These are phyloP conservation scores for Cerrena zonata DNA, from an alignment of 1,284 basidiomycete genomes.

Conservation along the genomic window DNA sequence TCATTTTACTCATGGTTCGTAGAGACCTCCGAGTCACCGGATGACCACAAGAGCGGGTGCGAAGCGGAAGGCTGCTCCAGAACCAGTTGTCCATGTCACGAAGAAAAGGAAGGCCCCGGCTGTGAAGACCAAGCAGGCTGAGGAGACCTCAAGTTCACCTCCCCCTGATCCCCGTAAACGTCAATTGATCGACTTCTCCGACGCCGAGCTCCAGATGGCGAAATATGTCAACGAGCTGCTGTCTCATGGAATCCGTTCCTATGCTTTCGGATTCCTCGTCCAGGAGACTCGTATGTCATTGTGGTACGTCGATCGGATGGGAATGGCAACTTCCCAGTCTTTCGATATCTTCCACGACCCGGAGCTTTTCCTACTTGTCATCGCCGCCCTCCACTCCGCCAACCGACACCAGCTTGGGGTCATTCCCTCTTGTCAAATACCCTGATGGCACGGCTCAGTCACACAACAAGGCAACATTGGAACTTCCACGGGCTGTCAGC, in stretches of 20 bases:
- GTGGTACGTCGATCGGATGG: slow-evolving; percentile 7
- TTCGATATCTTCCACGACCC: slow-evolving; percentile 17
- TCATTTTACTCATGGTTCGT: too few species aligned
- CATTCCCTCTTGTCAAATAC: background rate
- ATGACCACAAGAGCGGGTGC: too few species aligned
- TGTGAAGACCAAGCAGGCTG: too few species aligned
- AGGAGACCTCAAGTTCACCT: too few species aligned
- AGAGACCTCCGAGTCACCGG: background rate
- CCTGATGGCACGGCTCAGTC: background rate
- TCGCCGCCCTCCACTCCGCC: slow-evolving; percentile 9
- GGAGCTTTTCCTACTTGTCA: slow-evolving; percentile 15
- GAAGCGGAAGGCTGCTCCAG: background rate
- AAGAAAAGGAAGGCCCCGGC: background rate
- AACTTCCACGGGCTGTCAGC: background rate
- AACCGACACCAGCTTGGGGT: background rate
- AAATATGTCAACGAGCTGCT: slow-evolving; percentile 2
- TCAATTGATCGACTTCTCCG: too few species aligned
- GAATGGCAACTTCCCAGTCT: slow-evolving; percentile 10
- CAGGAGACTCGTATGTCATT: background rate
- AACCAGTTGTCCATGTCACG: background rate
- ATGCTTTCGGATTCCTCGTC: background rate
- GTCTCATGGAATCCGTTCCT: slow-evolving; percentile 2
- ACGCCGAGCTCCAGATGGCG: background rate
- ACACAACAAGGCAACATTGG: background rate
- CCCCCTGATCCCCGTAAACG: too few species aligned